Base-by-base conservation (phyloP, 495 filamentous ascomycete species). In the Podospora bellae-mahoneyi region DNA sequence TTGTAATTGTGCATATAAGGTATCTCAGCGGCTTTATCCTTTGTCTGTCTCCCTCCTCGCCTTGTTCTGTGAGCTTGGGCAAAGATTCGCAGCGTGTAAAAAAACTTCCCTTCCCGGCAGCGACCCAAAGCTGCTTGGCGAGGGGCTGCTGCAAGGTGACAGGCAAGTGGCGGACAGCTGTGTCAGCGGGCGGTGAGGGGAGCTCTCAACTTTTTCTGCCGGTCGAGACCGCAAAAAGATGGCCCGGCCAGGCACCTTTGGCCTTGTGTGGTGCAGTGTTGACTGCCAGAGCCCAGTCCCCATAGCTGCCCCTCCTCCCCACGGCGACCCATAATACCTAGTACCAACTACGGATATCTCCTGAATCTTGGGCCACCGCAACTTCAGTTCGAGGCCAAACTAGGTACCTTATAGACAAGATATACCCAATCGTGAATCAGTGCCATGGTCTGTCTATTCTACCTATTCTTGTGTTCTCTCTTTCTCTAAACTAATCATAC, bases 181-280 rank as follows among this genome's bases (percentile, higher is more conserved):
- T 48, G 39, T 10, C 5, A 62, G 16, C 53, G 58, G 67, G 71
- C 73, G 73, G 72, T 73, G 71, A 75, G 44, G 7, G 18, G 23
- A 69, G 73, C 72, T 71, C 68, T 62, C 18, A 64, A 69, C 71
- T 77, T 77, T 68, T 74, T 74, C 23, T 58, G 55, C 55, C 75
- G 72, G 58, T 60, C 32, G 64, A 60, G 62, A 71, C 72, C 72
- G 72, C 72, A 74, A 76, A 77, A 77, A 72, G 72, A 32, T 32
- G 72, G 19, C 54, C 54, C 18, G 18, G 16, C 62, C 64, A 58
- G 60, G 69, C 66, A 73, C 70, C 73, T 74, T 71, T 63, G 26
- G 18, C 23, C 30, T 23, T 23, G 30, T 32, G 30, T 32, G 30
- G 19, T 56, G 55, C 13, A 10, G 23, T 58, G 66, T 10, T 58